phyloP scores from a whole-genome alignment of 768 basidiomycete genomes.

The Lepiota venenata region DNA sequence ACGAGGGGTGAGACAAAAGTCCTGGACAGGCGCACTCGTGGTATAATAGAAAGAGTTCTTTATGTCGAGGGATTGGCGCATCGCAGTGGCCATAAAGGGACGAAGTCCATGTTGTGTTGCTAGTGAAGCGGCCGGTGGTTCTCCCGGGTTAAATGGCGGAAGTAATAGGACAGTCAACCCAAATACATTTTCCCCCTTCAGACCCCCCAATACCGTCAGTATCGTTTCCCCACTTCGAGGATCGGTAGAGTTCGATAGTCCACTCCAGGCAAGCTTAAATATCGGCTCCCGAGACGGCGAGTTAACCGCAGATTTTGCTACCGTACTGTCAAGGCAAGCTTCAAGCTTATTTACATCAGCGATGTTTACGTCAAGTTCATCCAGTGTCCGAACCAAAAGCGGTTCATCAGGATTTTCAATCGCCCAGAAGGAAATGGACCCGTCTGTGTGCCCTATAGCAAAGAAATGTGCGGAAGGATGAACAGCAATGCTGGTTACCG shows the following conservation, averaged over 20 bases:
- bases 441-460: slow-evolving; percentile 78
- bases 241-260: slow-evolving; percentile 64
- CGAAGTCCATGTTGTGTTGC: slow-evolving; percentile 33
- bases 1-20: slow-evolving; percentile 75
- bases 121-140: slow-evolving; percentile 27
- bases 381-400: slow-evolving; percentile 69
- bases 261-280: slow-evolving; percentile 85
- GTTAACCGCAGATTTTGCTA: slow-evolving; percentile 10
- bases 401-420: slow-evolving; percentile 75
- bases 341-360: slow-evolving; percentile 50
- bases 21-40: slow-evolving; percentile 60
- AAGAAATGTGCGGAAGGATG: slow-evolving; percentile 78
- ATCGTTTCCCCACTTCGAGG: slow-evolving; percentile 69
- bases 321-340: slow-evolving; percentile 24
- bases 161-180: slow-evolving; percentile 71
- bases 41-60: slow-evolving; percentile 53
- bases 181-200: slow-evolving; percentile 43
- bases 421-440: slow-evolving; percentile 82
- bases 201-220: slow-evolving; percentile 77
- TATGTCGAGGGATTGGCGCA: slow-evolving; percentile 54
- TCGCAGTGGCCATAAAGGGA: slow-evolving; percentile 54
- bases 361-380: slow-evolving; percentile 48
- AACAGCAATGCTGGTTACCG: slow-evolving; percentile 68
- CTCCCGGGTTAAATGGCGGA: slow-evolving; percentile 58
- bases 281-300: slow-evolving; percentile 61